Conservation (phyloP, 495 filamentous ascomycete species). For the Aspergillus steynii region DNA sequence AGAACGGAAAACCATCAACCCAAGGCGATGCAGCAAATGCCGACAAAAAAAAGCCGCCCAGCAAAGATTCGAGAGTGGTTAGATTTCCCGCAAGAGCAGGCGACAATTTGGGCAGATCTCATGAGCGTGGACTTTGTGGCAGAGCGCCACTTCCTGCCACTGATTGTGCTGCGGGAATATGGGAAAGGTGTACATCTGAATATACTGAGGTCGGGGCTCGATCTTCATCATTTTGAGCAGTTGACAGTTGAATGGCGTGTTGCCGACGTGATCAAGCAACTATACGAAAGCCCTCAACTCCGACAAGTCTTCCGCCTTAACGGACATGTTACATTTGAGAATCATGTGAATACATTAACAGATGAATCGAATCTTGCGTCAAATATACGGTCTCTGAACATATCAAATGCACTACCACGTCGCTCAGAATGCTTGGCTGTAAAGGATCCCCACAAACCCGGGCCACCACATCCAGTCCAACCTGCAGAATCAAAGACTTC, state of each 20-base stretch:
- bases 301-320: constrained; percentile 19
- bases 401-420: constrained; percentile 6
- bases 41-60: constrained; percentile 12
- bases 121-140: constrained; percentile 9
- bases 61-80: constrained; percentile 12
- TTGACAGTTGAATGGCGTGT: constrained; percentile 13
- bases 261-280: constrained; percentile 9
- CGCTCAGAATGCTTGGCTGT: constrained; percentile 9
- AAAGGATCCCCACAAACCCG: not conserved
- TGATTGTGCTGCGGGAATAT: constrained; percentile 11
- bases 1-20: constrained; percentile 11
- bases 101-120: constrained; percentile 13
- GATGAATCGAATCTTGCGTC: constrained; percentile 12
- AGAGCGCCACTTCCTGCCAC: constrained; percentile 16
- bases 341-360: constrained; percentile 29
- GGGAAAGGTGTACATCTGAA: constrained; percentile 10
- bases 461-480: not conserved
- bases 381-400: constrained; percentile 10
- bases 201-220: constrained; percentile 13
- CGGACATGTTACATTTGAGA: constrained; percentile 25
- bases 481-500: constrained; percentile 1
- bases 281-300: constrained; percentile 11
- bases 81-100: constrained; percentile 12
- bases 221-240: constrained; percentile 13
- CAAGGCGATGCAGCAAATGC: constrained; percentile 19